Conservation (phyloP, 805 yeast genomes). For the Alloascoidea hylecoeti region DNA sequence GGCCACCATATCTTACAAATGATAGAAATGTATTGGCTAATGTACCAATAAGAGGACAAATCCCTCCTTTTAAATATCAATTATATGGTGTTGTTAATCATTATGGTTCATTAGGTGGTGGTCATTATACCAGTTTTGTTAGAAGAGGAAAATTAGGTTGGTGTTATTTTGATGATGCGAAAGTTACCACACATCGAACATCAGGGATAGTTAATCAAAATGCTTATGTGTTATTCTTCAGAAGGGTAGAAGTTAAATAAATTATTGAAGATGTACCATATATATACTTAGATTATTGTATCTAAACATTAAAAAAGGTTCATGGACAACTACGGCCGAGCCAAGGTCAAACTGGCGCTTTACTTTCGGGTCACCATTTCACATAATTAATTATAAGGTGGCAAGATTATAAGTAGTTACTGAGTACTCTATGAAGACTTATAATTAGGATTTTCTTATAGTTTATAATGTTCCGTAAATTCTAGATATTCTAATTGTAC, state of each 20-base stretch:
- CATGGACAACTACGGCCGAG: too few relatives aligned
- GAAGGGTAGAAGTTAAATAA: constrained; percentile 28
- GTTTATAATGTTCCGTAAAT: too few relatives aligned
- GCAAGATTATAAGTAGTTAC: too few relatives aligned
- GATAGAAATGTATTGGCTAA: constrained; percentile 30
- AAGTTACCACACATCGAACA: constrained; percentile 39
- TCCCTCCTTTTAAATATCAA: constrained; percentile 66
- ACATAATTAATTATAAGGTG: too few relatives aligned
- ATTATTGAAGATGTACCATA: too few relatives aligned
- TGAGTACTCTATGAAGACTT: too few relatives aligned
- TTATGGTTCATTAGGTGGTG: constrained; percentile 68
- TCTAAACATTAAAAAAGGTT: too few relatives aligned
- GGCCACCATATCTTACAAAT: constrained; percentile 38
- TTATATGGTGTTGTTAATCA: constrained; percentile 78
- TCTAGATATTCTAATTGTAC: too few relatives aligned
- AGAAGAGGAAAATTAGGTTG: constrained; percentile 52
- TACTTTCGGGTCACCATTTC: too few relatives aligned
- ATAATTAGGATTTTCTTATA: too few relatives aligned
- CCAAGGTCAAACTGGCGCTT: too few relatives aligned
- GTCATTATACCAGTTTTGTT: constrained; percentile 81
- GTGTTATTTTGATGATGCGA: constrained; percentile 76
- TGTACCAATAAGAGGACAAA: constrained; percentile 59
- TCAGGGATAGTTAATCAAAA: constrained; percentile 28
- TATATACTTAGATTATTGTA: too few relatives aligned
- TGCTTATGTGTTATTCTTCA: constrained; percentile 77